These are phyloP conservation scores for Sherardia arvensis DNA, from an alignment of 257 asterid species.

Conservation along the genomic window DNA sequence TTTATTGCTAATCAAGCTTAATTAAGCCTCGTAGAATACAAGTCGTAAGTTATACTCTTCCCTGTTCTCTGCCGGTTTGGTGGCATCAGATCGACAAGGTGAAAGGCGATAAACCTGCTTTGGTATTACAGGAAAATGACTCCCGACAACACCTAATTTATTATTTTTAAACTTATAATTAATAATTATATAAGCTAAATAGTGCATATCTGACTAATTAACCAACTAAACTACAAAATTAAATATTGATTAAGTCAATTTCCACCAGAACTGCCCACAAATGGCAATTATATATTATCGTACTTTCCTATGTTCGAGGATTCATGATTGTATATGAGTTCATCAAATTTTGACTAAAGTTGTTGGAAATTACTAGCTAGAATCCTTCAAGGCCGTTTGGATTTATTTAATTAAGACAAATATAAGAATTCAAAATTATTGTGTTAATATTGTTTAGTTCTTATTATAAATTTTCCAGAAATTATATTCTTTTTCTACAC, in stretches of 20 bases:
- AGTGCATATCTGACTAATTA: constrained; percentile 6
- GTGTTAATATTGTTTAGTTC: background rate
- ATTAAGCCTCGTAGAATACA: too few species aligned
- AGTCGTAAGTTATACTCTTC: background rate
- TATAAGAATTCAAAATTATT: background rate
- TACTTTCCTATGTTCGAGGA: background rate
- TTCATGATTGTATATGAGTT: background rate
- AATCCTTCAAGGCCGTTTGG: background rate
- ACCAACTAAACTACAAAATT: background rate
- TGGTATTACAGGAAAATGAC: background rate
- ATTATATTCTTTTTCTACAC: background rate
- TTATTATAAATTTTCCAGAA: too few species aligned
- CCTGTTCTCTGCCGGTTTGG: constrained; percentile 1
- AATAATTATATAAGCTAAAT: background rate
- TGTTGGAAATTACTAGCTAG: background rate
- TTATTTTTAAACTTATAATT: background rate
- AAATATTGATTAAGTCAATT: constrained; percentile 15
- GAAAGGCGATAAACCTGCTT: constrained; percentile 5
- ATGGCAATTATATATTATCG: background rate
- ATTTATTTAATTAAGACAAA: background rate
- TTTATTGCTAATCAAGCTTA: too few species aligned
- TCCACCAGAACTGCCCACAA: constrained; percentile 1
- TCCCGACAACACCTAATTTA: background rate
- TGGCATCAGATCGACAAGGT: constrained; percentile 9
- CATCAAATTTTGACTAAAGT: background rate